These are phyloP conservation scores for Moringa oleifera DNA, from an alignment of 345 rosid species.

Conservation along the genomic window DNA sequence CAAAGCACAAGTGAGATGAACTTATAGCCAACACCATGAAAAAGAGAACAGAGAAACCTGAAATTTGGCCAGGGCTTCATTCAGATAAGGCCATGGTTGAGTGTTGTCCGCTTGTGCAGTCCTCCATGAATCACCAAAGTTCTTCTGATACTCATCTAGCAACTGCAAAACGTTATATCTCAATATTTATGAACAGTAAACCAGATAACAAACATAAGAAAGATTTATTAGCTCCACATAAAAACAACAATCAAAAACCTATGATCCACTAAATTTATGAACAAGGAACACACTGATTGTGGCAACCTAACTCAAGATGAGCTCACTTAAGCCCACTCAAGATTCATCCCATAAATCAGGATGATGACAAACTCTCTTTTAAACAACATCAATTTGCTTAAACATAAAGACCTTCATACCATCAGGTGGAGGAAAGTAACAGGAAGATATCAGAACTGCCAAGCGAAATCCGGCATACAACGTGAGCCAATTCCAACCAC, in stretches of 20 bases:
- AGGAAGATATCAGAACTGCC: too few relatives aligned
- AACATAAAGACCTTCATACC: too few relatives aligned
- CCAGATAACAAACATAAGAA: background rate
- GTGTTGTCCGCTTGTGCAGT: conserved; percentile 48
- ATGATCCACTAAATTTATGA: background rate
- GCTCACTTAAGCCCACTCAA: background rate
- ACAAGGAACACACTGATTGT: background rate
- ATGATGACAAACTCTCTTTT: background rate
- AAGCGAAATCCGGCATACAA: too few relatives aligned
- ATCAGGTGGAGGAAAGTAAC: too few relatives aligned
- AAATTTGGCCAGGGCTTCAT: conserved; percentile 70
- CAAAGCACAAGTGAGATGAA: too few relatives aligned
- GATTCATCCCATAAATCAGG: background rate
- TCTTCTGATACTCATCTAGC: conserved; percentile 88
- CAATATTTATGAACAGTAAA: background rate
- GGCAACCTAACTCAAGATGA: background rate
- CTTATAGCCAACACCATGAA: background rate
- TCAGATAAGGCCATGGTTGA: conserved; percentile 80
- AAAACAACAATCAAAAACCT: background rate
- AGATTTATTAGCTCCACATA: background rate
- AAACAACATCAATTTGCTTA: too few relatives aligned
- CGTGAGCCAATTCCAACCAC: too few relatives aligned
- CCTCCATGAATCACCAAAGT: conserved; percentile 86
- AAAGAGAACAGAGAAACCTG: conserved; percentile 43
- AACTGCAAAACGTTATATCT: conserved; percentile 37